A percentile compares a stretch with the other conserved stretches of the same genome.
These are phyloP conservation scores for Cercophora sp. DNA, from an alignment of 495 filamentous ascomycete species.

Conservation along the genomic window DNA sequence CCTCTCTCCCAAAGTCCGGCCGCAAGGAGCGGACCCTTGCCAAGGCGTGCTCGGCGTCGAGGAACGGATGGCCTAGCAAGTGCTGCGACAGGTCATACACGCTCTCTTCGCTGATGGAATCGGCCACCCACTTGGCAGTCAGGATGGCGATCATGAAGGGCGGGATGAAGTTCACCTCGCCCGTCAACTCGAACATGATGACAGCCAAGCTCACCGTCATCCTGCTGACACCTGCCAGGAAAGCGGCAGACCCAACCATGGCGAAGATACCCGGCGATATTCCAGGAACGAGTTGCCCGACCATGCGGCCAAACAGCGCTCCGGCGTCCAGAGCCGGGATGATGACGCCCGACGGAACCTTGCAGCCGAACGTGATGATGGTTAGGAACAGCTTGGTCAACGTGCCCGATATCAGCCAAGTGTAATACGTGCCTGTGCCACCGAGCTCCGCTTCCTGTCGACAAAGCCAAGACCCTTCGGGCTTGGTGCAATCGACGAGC, in stretches of 20 bases:
- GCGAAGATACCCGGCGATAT: slow-evolving; percentile 52
- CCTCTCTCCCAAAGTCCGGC: slow-evolving; percentile 22
- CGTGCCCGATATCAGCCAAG: slow-evolving; percentile 50
- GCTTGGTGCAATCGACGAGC: slow-evolving; percentile 47
- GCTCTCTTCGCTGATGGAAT: slow-evolving; percentile 46
- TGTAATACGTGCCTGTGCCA: slow-evolving; percentile 35
- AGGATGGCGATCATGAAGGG: slow-evolving; percentile 58
- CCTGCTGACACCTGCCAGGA: slow-evolving; percentile 53
- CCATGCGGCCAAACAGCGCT: slow-evolving; percentile 52
- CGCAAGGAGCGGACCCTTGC: slow-evolving; percentile 25
- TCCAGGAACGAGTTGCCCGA: slow-evolving; percentile 44
- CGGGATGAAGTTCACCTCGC: slow-evolving; percentile 47
- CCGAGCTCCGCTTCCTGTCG: slow-evolving; percentile 36
- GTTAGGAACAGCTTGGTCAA: slow-evolving; percentile 51
- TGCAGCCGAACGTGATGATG: slow-evolving; percentile 55
- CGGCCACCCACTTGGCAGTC: slow-evolving; percentile 57
- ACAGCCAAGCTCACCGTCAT: slow-evolving; percentile 58
- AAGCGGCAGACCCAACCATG: slow-evolving; percentile 55
- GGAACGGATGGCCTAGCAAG: slow-evolving; percentile 54
- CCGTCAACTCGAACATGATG: slow-evolving; percentile 55
- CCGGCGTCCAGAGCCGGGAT: slow-evolving; percentile 56
- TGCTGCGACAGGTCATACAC: slow-evolving; percentile 56
- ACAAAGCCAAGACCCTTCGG: slow-evolving; percentile 42
- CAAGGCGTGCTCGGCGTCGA: slow-evolving; percentile 48
- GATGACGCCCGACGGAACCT: slow-evolving; percentile 57